phyloP scores from a whole-genome alignment of 345 rosid genomes.

The Syzygium oleosum region DNA sequence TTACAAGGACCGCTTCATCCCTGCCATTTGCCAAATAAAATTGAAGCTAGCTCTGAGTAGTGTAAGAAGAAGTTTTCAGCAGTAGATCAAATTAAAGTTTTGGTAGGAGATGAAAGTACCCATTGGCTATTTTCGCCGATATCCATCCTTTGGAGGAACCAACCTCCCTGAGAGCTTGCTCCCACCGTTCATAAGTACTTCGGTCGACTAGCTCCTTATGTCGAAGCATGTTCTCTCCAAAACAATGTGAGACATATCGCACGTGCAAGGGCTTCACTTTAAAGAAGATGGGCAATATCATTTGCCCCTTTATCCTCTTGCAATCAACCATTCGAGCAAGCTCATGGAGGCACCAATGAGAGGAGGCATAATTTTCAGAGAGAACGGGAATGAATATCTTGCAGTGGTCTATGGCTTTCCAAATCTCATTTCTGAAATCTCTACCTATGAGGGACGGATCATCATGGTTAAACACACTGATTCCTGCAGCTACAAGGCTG shows the following conservation, averaged over 20 bases:
- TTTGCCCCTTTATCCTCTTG: neutral
- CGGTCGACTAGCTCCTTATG: neutral
- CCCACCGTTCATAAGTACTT: neutral
- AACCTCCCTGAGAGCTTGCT: neutral
- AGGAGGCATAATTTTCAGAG: neutral
- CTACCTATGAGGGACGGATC: neutral
- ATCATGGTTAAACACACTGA: neutral
- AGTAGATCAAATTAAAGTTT: neutral
- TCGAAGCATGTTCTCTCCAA: neutral
- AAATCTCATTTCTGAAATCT: neutral
- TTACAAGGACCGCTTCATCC: neutral
- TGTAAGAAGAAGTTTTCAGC: neutral
- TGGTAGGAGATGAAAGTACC: neutral
- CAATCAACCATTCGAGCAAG: neutral
- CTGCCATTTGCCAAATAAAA: neutral
- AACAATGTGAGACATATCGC: neutral
- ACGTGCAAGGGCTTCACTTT: neutral
- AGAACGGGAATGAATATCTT: neutral
- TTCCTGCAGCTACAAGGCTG: neutral
- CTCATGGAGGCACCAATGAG: neutral
- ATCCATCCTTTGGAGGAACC: neutral
- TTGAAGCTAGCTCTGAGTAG: neutral
- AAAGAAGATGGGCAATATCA: neutral
- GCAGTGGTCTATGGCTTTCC: neutral
- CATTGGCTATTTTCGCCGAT: neutral